Conservation (phyloP, 106 monocot genomes). For the Hemerocallis citrina region DNA sequence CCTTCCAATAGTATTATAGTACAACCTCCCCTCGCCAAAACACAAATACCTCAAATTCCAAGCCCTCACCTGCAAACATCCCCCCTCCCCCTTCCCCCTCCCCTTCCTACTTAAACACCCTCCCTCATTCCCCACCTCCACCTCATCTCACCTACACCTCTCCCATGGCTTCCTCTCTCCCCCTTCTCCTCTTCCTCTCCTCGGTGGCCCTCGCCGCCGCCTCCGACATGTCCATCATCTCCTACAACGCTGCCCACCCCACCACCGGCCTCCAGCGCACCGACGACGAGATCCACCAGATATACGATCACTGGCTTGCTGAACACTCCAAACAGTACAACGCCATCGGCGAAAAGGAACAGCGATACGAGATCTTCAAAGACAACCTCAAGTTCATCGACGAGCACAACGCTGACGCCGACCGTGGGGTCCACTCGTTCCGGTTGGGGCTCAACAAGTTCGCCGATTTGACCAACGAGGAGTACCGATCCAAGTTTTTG, state of each 20-base stretch:
- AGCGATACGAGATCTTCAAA: slow-evolving; percentile 66
- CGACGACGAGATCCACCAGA: slow-evolving; percentile 30
- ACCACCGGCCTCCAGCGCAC: slow-evolving; percentile 19
- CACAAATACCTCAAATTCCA: no score
- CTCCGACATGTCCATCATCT: slow-evolving; percentile 30
- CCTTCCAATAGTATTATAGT: no score
- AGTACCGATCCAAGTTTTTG: slow-evolving; percentile 49
- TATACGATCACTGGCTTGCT: slow-evolving; percentile 47
- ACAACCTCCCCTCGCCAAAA: no score
- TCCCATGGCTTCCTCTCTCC: neutral
- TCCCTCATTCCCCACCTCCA: no score
- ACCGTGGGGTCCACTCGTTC: slow-evolving; percentile 35
- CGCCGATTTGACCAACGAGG: slow-evolving; percentile 88
- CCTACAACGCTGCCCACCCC: slow-evolving; percentile 17
- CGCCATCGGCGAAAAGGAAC: slow-evolving; percentile 31
- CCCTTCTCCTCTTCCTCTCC: slow-evolving; percentile 5
- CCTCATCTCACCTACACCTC: no score
- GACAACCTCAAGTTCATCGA: slow-evolving; percentile 74
- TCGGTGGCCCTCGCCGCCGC: neutral
- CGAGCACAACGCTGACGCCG: slow-evolving; percentile 63
- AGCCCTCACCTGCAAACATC: no score
- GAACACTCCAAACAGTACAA: slow-evolving; percentile 25
- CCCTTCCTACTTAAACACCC: no score
- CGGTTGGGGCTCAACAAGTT: slow-evolving; percentile 67
- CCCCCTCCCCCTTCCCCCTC: no score